Evolutionary conservation across 768 basidiomycete genomes (phyloP), one percentile per base, ranked within the genome.

Genomic region (Serendipita sp.): DNA sequence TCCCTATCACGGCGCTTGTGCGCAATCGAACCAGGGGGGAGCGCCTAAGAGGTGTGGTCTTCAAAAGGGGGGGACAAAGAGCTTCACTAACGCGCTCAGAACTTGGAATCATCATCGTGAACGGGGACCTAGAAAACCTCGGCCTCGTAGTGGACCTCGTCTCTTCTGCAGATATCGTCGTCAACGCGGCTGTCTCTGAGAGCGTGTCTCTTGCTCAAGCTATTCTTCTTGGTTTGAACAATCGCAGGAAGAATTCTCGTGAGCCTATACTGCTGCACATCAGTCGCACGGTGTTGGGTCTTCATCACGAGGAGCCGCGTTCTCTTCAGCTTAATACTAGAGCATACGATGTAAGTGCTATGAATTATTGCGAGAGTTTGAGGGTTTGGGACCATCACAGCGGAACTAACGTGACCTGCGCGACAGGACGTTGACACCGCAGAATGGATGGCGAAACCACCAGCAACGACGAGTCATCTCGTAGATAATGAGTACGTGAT

Each of bases 181-280:
- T 58, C 11, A 58, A 58, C 30, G 11, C 53, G 33, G 53, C 53
- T 4, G 17, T 24, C 20, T 58, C 53, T 24, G 53, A 3, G 11
- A 26, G 53, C 31, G n/a, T 58, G n/a, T n/a, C 53, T 58, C 53
- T 58, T n/a, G 20, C 53, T 11, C 53, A 58, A 34, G 53, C 53
- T 24, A 58, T 58, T 11, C 20, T 5, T 1, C 17, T 34, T 58
- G 53, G 53, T 11, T 24, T 30, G 24, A 58, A n/a, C 17, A 58
- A 30, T 31, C 20, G 33, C 24, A 30, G 26, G 31, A 34, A 9
- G 24, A 31, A 11, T 31, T 13, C 26, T n/a, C 20, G 53, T 9
- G 11, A 34, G 53, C 24, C 26, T n/a, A 31, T 58, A n/a, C 30
- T 58, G 33, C 26, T 58, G 53, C 53, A 58, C 31, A 28, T 58